These are phyloP conservation scores for Scedosporium dehoogii DNA, from an alignment of 2,329 filamentous ascomycete species.

Conservation along the genomic window DNA sequence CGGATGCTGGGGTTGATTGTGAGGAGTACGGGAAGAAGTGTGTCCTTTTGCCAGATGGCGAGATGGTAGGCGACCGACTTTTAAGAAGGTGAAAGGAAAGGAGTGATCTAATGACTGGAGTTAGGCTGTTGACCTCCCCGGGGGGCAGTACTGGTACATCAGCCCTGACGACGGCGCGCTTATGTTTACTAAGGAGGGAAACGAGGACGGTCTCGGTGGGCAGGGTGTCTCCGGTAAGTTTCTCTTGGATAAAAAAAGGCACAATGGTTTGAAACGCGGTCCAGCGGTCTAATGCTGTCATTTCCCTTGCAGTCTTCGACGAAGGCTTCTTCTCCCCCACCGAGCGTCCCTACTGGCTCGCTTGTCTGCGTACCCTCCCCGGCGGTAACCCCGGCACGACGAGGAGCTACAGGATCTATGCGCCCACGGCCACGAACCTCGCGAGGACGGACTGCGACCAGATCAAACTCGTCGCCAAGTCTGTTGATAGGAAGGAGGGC, in stretches of 20 bases:
- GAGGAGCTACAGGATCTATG: slow-evolving; percentile 5
- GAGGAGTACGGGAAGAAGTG: slow-evolving; percentile 2
- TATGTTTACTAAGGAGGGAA: background rate
- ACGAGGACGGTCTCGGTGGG: slow-evolving; percentile 1
- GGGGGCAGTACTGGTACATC: slow-evolving; percentile 6
- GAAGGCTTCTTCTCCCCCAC: slow-evolving; percentile 3
- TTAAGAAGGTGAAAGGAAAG: background rate
- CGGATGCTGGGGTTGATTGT: background rate
- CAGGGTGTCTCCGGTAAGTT: background rate
- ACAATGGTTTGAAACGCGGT: background rate
- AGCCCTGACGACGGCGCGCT: background rate
- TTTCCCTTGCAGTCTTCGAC: background rate
- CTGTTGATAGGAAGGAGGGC: slow-evolving; percentile 2
- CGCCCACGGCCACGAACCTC: background rate
- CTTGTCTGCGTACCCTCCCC: slow-evolving; percentile 5
- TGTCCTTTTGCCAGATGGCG: background rate
- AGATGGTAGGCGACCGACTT: slow-evolving; percentile 1
- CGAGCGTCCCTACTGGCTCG: slow-evolving; percentile 5
- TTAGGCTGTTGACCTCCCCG: slow-evolving; percentile 3
- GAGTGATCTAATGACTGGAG: background rate
- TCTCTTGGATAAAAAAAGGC: background rate
- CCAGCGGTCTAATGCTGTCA: background rate
- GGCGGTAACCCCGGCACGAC: slow-evolving; percentile 4
- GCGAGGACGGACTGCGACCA: background rate
- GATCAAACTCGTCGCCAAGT: slow-evolving; percentile 4